Conservation (phyloP, 441 rosid species). For the Pelargonium australe region DNA sequence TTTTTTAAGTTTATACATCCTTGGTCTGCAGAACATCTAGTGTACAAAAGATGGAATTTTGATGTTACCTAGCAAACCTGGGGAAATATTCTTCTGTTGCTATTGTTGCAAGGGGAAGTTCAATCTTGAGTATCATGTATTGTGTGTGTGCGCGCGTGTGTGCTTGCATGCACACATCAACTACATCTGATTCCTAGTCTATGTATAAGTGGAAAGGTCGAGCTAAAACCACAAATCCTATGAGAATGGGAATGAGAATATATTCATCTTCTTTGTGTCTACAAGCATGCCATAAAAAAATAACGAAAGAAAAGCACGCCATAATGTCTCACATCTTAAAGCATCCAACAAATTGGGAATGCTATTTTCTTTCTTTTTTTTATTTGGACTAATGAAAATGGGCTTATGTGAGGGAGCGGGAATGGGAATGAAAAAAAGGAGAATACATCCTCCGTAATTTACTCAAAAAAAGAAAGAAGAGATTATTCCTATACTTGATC, state of each 20-base stretch:
- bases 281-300: not conserved
- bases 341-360: too few species aligned
- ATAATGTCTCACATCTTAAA: too few species aligned
- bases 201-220: not conserved
- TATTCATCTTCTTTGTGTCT: too few species aligned
- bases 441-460: too few species aligned
- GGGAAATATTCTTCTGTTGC: not conserved
- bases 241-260: too few species aligned
- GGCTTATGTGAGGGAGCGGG: not conserved
- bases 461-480: too few species aligned
- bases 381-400: not conserved
- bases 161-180: not conserved
- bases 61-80: not conserved
- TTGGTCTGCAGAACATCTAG: not conserved
- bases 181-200: not conserved
- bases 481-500: too few species aligned
- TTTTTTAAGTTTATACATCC: not conserved
- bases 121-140: not conserved
- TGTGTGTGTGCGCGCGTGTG: not conserved
- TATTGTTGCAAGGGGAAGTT: not conserved
- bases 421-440: too few species aligned
- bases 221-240: not conserved
- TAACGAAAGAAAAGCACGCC: too few species aligned
- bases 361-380: not conserved
- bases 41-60: not conserved